Percentiles rank a stretch among this genome's conserved stretches.
phyloP scores from a whole-genome alignment of 768 basidiomycete species.

The Saitozyma podzolica region DNA sequence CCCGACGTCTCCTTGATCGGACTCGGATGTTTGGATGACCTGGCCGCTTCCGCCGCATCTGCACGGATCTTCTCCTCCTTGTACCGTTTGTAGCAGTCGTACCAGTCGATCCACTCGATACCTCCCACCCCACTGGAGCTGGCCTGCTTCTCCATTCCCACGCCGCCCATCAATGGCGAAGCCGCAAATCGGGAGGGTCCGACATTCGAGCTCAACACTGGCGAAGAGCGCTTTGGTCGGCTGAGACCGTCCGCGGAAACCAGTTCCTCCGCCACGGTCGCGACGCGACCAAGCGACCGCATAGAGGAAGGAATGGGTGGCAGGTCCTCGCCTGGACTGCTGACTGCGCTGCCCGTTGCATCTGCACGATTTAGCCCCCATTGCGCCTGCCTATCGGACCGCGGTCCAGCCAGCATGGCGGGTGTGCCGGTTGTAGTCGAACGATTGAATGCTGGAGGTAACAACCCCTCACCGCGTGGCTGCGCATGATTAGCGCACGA shows the following conservation, averaged over 20 bases:
- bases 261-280: too few species aligned
- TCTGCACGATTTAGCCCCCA: conserved; percentile 17
- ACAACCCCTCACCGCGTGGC: conserved; percentile 2
- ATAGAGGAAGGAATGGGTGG: too few species aligned
- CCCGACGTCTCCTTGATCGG: background rate
- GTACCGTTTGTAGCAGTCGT: conserved; percentile 55
- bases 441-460: conserved; percentile 40
- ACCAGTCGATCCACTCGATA: conserved; percentile 57
- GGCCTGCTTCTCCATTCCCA: conserved; percentile 11
- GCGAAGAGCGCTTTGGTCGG: too few species aligned
- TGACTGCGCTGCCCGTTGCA: too few species aligned
- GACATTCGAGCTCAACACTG: background rate
- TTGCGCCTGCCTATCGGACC: conserved; percentile 24
- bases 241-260: too few species aligned
- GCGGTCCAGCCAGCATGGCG: conserved; percentile 34
- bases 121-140: conserved; percentile 41
- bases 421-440: conserved; percentile 40
- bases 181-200: background rate
- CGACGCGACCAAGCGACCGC: too few species aligned
- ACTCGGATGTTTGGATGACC: conserved; percentile 1
- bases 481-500: background rate
- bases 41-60: conserved; percentile 26
- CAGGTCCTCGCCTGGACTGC: too few species aligned
- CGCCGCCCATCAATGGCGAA: background rate
- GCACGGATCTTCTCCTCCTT: conserved; percentile 55